These are phyloP conservation scores for Cymbopogon citratus DNA, from an alignment of 176 grass and related monocot species.

Conservation along the genomic window DNA sequence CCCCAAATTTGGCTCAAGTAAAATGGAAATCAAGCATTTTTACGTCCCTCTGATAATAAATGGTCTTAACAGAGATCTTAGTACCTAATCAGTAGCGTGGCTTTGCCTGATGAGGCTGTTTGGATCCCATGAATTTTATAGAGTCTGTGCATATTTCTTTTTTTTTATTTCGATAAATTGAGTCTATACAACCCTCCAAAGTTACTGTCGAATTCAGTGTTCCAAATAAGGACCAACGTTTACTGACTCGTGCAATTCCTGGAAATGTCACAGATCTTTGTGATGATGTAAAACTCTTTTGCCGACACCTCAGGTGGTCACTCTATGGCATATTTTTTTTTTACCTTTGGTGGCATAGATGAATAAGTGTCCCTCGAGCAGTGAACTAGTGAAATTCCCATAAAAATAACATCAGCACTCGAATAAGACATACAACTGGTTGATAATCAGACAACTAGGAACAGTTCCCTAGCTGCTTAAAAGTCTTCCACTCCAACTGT, in stretches of 20 bases:
- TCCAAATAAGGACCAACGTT: not conserved
- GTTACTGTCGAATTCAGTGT: not conserved
- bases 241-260: not conserved
- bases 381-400: not conserved
- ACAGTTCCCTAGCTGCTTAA: not conserved
- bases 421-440: not conserved
- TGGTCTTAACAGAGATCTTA: not conserved
- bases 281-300: not conserved
- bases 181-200: not conserved
- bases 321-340: not conserved
- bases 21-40: not conserved
- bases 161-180: not conserved
- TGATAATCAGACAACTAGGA: not conserved
- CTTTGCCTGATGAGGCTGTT: not conserved
- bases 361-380: not conserved
- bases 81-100: not conserved
- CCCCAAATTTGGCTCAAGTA: not conserved
- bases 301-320: constrained; percentile 15
- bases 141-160: too few species aligned
- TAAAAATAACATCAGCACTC: not conserved
- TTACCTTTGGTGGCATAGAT: not conserved
- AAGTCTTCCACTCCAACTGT: not conserved
- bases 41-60: not conserved
- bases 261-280: not conserved
- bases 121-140: not conserved